Percentiles rank a stretch among this genome's conserved stretches.
Conservation (phyloP, 2,329 filamentous ascomycete genomes). For the Microdochium bolleyi region DNA sequence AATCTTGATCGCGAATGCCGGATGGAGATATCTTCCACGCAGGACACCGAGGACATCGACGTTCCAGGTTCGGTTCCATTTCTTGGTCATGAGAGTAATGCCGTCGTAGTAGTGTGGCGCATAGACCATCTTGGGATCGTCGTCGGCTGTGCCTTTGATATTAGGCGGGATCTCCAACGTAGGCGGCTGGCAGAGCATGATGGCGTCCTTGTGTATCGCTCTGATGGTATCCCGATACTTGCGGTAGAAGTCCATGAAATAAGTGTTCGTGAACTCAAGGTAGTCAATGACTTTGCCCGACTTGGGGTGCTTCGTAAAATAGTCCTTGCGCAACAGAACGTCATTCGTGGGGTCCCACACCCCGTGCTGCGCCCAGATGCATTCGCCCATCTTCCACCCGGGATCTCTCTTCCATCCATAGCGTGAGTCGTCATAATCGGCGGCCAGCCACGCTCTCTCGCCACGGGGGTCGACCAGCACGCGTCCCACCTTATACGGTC, state of each 20-base stretch:
- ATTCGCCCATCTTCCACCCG: conserved; percentile 88
- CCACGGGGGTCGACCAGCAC: conserved; percentile 83
- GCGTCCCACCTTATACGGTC: conserved; percentile 81
- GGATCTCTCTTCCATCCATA: conserved; percentile 89
- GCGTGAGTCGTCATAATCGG: conserved; percentile 73
- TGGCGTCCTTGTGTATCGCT: conserved; percentile 66
- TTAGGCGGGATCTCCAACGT: conserved; percentile 85
- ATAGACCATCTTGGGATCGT: conserved; percentile 86
- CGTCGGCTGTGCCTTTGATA: conserved; percentile 81
- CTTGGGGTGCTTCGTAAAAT: conserved; percentile 73
- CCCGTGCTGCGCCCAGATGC: conserved; percentile 93
- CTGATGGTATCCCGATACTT: conserved; percentile 69
- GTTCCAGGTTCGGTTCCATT: conserved; percentile 97
- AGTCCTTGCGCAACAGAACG: conserved; percentile 71
- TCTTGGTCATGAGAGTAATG: conserved; percentile 93
- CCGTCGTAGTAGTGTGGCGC: conserved; percentile 96
- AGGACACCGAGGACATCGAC: conserved; percentile 91
- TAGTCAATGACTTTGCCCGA: conserved; percentile 72
- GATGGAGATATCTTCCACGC: conserved; percentile 78
- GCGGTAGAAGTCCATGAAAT: conserved; percentile 82
- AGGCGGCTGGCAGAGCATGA: conserved; percentile 86
- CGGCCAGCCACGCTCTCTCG: conserved; percentile 73
- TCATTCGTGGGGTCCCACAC: conserved; percentile 84
- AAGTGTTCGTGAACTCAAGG: conserved; percentile 80
- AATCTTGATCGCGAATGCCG: conserved; percentile 85